Evolutionary conservation across 257 asterid species (phyloP).

Genomic region (Jaltomata sinuosa): DNA sequence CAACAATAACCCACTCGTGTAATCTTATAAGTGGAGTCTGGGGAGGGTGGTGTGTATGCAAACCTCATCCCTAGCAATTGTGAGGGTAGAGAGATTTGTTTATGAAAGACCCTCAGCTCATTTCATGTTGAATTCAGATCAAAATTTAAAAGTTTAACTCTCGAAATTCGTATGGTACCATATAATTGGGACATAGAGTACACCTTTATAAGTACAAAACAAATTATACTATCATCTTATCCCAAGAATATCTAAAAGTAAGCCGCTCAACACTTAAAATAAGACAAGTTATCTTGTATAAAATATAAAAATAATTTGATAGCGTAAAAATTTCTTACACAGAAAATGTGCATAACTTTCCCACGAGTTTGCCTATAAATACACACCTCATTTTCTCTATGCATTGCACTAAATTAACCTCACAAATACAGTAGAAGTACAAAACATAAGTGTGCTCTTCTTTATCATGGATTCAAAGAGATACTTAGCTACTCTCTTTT

Average conservation of each 20-base stretch:
- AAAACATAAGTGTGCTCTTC: background rate
- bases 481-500: constrained; percentile 21
- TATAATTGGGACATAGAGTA: background rate
- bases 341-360: background rate
- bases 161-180: background rate
- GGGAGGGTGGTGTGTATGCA: background rate
- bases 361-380: constrained; percentile 6
- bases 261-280: background rate
- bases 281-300: no score
- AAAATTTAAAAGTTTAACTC: background rate
- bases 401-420: background rate
- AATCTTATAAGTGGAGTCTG: background rate
- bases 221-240: background rate
- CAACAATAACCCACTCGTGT: background rate
- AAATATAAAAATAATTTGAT: background rate
- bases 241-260: background rate
- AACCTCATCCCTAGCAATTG: background rate
- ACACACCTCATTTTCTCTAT: background rate
- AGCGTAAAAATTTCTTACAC: background rate
- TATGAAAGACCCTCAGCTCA: background rate
- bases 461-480: constrained; percentile 37
- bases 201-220: background rate
- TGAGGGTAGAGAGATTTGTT: background rate
- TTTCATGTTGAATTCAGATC: background rate
- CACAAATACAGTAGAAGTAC: background rate